These are phyloP conservation scores for Chalara sp. DNA, from an alignment of 2,329 filamentous ascomycete genomes.

Conservation along the genomic window DNA sequence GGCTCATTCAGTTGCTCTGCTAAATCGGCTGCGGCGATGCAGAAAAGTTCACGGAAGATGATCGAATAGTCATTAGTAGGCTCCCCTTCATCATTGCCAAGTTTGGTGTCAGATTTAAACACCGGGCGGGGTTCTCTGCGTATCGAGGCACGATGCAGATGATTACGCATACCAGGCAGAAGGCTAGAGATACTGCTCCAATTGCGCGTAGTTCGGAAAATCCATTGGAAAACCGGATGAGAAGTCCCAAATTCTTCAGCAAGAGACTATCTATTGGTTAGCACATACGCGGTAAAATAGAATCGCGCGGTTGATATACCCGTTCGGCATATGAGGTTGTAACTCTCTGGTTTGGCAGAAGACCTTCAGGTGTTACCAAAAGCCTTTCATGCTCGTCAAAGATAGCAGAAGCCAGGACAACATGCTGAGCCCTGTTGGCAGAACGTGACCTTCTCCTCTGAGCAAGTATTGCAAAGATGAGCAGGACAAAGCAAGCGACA, in stretches of 20 bases:
- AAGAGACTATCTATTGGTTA: constrained; percentile 37
- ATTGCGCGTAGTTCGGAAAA: constrained; percentile 73
- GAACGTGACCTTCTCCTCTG: constrained; percentile 19
- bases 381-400: constrained; percentile 62
- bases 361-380: constrained; percentile 62
- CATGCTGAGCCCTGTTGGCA: constrained; percentile 40
- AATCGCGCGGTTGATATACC: constrained; percentile 29
- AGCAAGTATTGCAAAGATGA: constrained; percentile 46
- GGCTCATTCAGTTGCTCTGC: constrained; percentile 59
- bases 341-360: constrained; percentile 67
- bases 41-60: constrained; percentile 78
- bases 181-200: constrained; percentile 65
- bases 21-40: constrained; percentile 68
- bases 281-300: not conserved
- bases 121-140: constrained; percentile 22
- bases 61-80: constrained; percentile 64
- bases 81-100: constrained; percentile 47
- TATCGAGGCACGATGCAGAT: constrained; percentile 48
- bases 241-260: constrained; percentile 69
- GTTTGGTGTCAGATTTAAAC: constrained; percentile 35
- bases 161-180: constrained; percentile 64
- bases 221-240: constrained; percentile 81
- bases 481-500: constrained; percentile 51
- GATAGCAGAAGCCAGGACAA: constrained; percentile 51
- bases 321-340: constrained; percentile 69